Base-by-base conservation (phyloP, 306 rosid species). In the Begonia loranthoides region DNA sequence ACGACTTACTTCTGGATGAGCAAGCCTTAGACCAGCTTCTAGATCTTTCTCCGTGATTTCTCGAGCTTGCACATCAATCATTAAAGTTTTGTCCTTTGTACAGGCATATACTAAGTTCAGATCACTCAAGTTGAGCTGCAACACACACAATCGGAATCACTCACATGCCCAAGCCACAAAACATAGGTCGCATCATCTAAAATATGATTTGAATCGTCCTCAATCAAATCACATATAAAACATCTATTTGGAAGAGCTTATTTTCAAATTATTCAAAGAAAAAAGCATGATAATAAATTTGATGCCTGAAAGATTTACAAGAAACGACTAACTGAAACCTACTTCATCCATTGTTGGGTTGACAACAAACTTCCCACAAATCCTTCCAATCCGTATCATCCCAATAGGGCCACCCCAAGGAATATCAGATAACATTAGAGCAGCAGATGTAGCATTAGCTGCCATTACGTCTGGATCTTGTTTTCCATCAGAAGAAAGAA, bases 331-430 rank as follows among this genome's bases (percentile, higher is more conserved):
- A 33, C 41, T 39, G 46, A 64, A 63, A 62, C 49, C 58, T 61
- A 90, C 99, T 88, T 90, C 95, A 51, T 82, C 87, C 92, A 78
- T 78, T 36, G 94, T 81, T 60, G 99, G 99, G 65, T 90, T 90
- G 51, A 90, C 70, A 12, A 90, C 55, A 76, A 85, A 90, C 72
- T 78, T 51, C 21, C 95, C 95, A 12, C 63, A 56, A 60, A 86
- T 74, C 69, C 99, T 70, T 54, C 99, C 99, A 9, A 90, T 76
- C 12, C 95, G 87, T 60, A 90, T 70, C 83, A 86, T 69, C 52
- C 95, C 99, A 34, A 90, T 85, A 55, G 99, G 99, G 24, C 95
- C 99, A 9, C 78, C 88, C 97, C 99, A 90, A 13, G 99, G 99
- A 68, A 90, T 80, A 76, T 90, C 95, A 4, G 99, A 85, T 68